Conservation (phyloP, 169 alveolate species). For the Plasmodium fragile region DNA sequence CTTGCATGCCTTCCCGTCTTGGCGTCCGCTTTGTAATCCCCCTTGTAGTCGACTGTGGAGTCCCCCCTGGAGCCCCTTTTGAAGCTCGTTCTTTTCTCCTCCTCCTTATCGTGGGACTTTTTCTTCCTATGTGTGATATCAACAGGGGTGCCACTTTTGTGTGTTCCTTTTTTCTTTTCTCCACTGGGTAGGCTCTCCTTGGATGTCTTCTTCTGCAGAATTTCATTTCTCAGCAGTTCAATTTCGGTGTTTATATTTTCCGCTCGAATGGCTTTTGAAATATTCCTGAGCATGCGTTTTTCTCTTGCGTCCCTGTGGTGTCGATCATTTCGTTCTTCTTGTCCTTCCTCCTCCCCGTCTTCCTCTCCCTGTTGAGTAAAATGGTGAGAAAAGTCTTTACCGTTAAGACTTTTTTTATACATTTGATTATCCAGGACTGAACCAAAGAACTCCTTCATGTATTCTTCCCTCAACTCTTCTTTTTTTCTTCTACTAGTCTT, state of each 20-base stretch:
- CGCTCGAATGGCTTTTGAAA: not conserved
- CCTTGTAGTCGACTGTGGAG: too few relatives aligned
- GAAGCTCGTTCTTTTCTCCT: not conserved
- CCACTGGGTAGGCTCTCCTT: not conserved
- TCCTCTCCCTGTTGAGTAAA: not conserved
- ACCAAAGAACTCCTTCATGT: not conserved
- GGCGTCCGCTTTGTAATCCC: not conserved
- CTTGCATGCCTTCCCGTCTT: not conserved
- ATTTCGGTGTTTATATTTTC: not conserved
- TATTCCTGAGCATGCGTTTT: not conserved
- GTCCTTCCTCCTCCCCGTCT: not conserved
- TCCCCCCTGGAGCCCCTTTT: not conserved
- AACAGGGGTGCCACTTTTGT: not conserved
- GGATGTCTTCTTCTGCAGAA: not conserved
- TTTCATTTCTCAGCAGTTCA: not conserved
- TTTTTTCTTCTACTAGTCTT: not conserved
- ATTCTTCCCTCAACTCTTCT: not conserved
- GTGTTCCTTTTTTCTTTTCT: not conserved
- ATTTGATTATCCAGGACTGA: not conserved
- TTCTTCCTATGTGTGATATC: not conserved
- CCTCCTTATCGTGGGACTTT: not conserved
- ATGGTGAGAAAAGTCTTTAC: not conserved
- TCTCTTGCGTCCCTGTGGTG: not conserved
- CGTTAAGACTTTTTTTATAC: not conserved
- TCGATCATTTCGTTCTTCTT: not conserved